phyloP scores from a whole-genome alignment of 1,139 yeast species.

The Yamadazyma songkhlaensis region DNA sequence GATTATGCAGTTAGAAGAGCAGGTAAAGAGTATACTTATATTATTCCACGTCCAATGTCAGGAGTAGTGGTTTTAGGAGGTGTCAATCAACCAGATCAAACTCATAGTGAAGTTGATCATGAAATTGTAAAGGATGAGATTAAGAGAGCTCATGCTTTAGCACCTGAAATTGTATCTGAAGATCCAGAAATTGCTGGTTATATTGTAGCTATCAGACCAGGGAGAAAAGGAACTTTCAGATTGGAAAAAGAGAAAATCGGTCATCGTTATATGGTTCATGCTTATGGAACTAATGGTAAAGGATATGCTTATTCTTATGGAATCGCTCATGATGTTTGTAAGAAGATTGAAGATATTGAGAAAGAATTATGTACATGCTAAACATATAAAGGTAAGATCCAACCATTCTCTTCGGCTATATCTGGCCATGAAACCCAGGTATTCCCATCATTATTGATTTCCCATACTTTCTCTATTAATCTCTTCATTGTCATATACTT shows the following conservation, averaged over 20 bases:
- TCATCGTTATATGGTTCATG: conserved; percentile 3
- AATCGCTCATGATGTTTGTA: conserved; percentile 4
- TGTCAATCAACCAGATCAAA: conserved; percentile 6
- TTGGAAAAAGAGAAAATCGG: conserved; percentile 5
- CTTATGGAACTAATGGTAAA: conserved; percentile 7
- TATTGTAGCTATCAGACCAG: conserved; percentile 7
- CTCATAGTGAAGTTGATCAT: conserved; percentile 3
- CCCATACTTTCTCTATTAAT: conserved; percentile 2
- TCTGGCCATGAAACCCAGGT: conserved; percentile 6
- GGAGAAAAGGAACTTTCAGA: conserved; percentile 5
- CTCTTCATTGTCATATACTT: conserved; percentile 1
- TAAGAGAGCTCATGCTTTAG: conserved; percentile 6
- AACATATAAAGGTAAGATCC: conserved; percentile 5
- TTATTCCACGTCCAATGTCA: conserved; percentile 6
- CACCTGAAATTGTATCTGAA: conserved; percentile 7
- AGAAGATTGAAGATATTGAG: conserved; percentile 5
- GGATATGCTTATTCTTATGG: conserved; percentile 8
- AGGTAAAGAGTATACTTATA: conserved; percentile 7
- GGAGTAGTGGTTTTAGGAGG: conserved; percentile 8
- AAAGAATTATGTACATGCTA: conserved; percentile 1
- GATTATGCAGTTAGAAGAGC: conserved; percentile 4
- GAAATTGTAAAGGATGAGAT: conserved; percentile 7
- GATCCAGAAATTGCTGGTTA: conserved; percentile 6
- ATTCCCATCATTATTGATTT: conserved; percentile 1
- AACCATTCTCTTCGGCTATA: conserved; percentile 5